phyloP scores from a whole-genome alignment of 2,329 filamentous ascomycete genomes.

The Lasiodiplodia sp. region DNA sequence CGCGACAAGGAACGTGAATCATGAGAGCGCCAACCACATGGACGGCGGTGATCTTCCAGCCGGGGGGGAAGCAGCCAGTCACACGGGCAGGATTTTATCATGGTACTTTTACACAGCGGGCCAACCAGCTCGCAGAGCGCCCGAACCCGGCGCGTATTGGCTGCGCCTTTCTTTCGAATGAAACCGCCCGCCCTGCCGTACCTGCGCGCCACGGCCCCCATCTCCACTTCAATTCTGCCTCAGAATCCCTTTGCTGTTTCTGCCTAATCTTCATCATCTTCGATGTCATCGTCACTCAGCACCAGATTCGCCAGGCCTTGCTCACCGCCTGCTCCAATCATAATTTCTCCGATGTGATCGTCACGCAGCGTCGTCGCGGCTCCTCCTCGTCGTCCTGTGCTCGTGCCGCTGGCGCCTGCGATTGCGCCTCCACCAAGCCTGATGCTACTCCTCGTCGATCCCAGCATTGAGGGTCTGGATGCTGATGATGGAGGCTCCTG shows the following conservation, averaged over 20 bases:
- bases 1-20: slow-evolving; percentile 23
- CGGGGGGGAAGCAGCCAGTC: slow-evolving; percentile 8
- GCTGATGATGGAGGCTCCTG: slow-evolving; percentile 33
- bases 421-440: slow-evolving; percentile 39
- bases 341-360: slow-evolving; percentile 25
- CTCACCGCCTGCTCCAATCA: slow-evolving; percentile 31
- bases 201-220: not conserved
- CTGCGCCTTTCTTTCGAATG: not conserved
- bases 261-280: slow-evolving; percentile 40
- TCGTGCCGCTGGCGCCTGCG: slow-evolving; percentile 9
- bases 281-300: slow-evolving; percentile 58
- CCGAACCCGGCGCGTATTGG: slow-evolving; percentile 7
- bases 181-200: not conserved
- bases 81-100: slow-evolving; percentile 9
- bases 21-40: not conserved
- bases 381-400: slow-evolving; percentile 6
- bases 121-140: slow-evolving; percentile 6
- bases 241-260: not conserved
- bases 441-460: slow-evolving; percentile 33
- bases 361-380: not conserved
- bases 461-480: slow-evolving; percentile 35
- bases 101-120: slow-evolving; percentile 5
- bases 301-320: slow-evolving; percentile 46
- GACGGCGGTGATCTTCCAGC: not conserved
- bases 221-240: not conserved